phyloP scores from a whole-genome alignment of 2,329 filamentous ascomycete species.

The Xylaria sp. region DNA sequence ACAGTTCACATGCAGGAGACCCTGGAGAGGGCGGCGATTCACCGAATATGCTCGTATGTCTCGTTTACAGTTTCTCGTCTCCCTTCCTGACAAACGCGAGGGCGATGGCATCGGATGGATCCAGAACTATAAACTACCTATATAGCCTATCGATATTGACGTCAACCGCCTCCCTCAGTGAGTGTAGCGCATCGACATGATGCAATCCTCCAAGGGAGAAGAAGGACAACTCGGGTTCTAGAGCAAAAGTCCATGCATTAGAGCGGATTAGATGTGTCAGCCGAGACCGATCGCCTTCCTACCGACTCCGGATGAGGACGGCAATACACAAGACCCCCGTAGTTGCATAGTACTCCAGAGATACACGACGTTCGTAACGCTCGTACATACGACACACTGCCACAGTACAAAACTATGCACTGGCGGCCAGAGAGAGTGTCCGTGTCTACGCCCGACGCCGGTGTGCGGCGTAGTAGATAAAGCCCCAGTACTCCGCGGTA shows the following conservation, averaged over 20 bases:
- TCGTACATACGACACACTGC: too few relatives aligned
- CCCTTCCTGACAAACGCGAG: neutral
- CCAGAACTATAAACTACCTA: too few relatives aligned
- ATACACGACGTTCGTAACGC: too few relatives aligned
- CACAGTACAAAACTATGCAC: neutral
- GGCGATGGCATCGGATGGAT: neutral
- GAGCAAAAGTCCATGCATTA: constrained; percentile 26
- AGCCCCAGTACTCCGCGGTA: constrained; percentile 8
- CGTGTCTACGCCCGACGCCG: neutral
- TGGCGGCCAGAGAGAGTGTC: neutral
- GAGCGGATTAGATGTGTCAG: constrained; percentile 11
- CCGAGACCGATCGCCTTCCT: constrained; percentile 1
- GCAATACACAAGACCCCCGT: neutral
- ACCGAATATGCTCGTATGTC: neutral
- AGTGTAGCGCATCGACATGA: constrained; percentile 7
- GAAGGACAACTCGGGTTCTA: constrained; percentile 7
- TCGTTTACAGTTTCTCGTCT: neutral
- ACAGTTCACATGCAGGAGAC: neutral
- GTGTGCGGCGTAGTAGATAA: constrained; percentile 25
- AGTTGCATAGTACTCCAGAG: too few relatives aligned
- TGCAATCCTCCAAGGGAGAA: constrained; percentile 14
- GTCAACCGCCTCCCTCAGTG: constrained; percentile 4
- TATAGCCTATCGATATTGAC: neutral
- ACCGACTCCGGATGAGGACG: constrained; percentile 11
- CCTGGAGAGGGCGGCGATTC: neutral